Evolutionary conservation across 306 rosid species (phyloP), one percentile per base, ranked within the genome.

Genomic region (Erythrophleum fordii): DNA sequence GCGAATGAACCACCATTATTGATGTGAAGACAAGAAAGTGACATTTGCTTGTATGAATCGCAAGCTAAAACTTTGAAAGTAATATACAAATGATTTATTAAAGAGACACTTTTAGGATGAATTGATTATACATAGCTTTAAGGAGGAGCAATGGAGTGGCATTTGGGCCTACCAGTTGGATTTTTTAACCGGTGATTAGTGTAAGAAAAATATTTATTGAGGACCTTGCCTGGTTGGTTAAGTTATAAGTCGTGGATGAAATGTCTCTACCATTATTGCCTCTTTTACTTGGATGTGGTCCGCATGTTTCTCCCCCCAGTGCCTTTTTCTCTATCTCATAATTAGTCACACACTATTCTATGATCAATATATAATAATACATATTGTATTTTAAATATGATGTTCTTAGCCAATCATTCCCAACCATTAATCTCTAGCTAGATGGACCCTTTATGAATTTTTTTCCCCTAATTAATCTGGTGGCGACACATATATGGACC

Each of bases 1-100:
- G 92, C 90, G 55, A 92, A 85, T 87, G 85, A 91, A 86, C 93
- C 84, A 92, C 98, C 97, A 58, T 61, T 83, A 81, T 79, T 83
- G 97, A 92, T 92, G 97, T 87, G 91, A 84, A 82, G 86, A 82
- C 37, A 61, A 45, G 74, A 85, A 90, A 87, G 82, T 80, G 90
- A 92, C 90, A 82, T 86, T 94, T 92, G 97, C 98, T 91, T 94
- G 90, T 92, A 91, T 92, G 92, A 86, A 92, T 91, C 89, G 98
- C 98, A 92, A 94, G 91, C 97, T 85, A 78, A 88, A 91, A 78
- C 88, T 89, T 92, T 86, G 80, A 84, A 92, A 86, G 76, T 86
- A 87, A 91, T 89, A 73, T 85, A 81, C 82, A 86, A 84, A 85
- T 89, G 72, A 90, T 85, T 85, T 82, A 75, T 85, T 79, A 86